Base-by-base conservation (phyloP, 305 asterid genomes). In the Rubia balearica region DNA sequence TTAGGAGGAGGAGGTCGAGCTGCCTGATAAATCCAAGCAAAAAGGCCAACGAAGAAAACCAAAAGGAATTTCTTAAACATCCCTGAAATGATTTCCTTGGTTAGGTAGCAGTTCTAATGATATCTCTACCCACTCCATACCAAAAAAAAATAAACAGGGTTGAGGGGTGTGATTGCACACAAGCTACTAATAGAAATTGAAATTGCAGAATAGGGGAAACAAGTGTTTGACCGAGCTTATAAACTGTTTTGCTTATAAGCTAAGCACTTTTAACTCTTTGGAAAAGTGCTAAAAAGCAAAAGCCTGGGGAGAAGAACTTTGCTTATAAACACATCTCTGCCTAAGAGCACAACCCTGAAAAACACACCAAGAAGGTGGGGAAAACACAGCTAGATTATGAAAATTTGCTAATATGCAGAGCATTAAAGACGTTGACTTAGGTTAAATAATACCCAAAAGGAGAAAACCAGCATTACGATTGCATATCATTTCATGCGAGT, bases 11-110 rank as follows among this genome's bases (percentile, higher is more conserved):
- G 82, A 11, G 82, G 84, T 12, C 43, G 69, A 61, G 77, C 63
- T 70, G 77, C 82, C 55, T 77, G 81, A 69, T 77, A 83, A 68
- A 81, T 79, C 80, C 80, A 83, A 1, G 83, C 82, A 55, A 80
- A 53, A 48, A 80, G 38, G 13, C 84, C 82, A 41, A 61, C 49
- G 14, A 75, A 75, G 57, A 73, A 72, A 64, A 83, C 82, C 73
- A 74, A 61, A 5, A 80, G 65, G 53, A 83, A 27, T 56, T 71
- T 83, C 68, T 62, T 77, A 53, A 80, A 68, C 8, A 72, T 46
- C 70, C 83, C 85, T 83, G 87, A 74, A 77, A 77, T 57, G 42
- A 66, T 61, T 42, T 24, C 65, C 43, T 16, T 40, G 63, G 70
- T 56, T 63, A 60, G 57, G 64, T 51, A 22, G 61, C 24, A 14